Evolutionary conservation across 164 flowering plant species (phyloP).

Genomic region (Pachysandra terminalis): DNA sequence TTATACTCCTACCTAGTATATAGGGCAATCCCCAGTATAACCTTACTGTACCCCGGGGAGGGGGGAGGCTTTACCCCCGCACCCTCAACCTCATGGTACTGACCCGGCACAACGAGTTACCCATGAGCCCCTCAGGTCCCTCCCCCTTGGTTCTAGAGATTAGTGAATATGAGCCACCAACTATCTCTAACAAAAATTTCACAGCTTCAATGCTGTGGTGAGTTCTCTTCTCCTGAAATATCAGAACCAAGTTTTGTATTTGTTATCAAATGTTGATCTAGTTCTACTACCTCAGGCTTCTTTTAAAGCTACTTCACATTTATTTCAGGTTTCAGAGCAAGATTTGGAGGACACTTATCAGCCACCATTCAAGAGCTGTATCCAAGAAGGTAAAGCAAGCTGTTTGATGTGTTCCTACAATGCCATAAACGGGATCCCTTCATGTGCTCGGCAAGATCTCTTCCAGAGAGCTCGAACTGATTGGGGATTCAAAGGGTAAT

Average conservation of each 20-base stretch:
- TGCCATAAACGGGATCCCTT: slow-evolving; percentile 78
- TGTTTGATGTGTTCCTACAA: slow-evolving; percentile 97
- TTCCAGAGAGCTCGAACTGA: slow-evolving; percentile 57
- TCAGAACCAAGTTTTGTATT: no score
- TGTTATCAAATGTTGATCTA: no score
- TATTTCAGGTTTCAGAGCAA: slow-evolving; percentile 70
- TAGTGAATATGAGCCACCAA: no score
- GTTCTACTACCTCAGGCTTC: background rate
- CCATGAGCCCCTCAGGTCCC: no score
- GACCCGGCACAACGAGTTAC: no score
- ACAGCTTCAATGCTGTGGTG: slow-evolving; percentile 97
- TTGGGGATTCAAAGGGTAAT: slow-evolving; percentile 91
- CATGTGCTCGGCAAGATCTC: slow-evolving; percentile 62
- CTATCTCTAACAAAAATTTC: no score
- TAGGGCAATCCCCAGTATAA: no score
- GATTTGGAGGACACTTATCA: slow-evolving; percentile 84
- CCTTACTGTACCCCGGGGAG: no score
- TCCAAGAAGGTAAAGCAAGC: slow-evolving; percentile 83
- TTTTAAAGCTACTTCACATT: background rate
- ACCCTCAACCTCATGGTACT: no score
- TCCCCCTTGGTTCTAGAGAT: no score
- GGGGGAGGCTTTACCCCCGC: no score
- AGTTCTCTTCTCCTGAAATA: slow-evolving; percentile 7
- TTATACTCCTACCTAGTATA: no score
- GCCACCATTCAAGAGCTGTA: slow-evolving; percentile 81